Evolutionary conservation across 2,329 filamentous ascomycete genomes (phyloP).

Genomic region (Aspergillus aculeatus): DNA sequence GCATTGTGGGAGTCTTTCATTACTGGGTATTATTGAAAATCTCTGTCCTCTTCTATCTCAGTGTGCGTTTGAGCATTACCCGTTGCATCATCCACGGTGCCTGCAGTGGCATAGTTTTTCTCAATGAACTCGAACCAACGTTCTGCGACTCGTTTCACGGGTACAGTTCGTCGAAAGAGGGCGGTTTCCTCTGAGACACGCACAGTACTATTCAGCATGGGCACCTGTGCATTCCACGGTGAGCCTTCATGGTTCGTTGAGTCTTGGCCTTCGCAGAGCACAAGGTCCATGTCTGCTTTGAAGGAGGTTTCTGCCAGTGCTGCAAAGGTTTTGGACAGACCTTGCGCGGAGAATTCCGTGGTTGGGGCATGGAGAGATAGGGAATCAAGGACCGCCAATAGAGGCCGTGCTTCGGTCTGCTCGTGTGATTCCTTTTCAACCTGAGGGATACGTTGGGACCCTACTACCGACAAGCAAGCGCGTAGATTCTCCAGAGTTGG

Average conservation of each 20-base stretch:
- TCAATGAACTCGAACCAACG: slow-evolving; percentile 65
- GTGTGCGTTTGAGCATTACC: slow-evolving; percentile 3
- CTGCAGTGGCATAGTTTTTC: slow-evolving; percentile 26
- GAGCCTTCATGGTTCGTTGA: slow-evolving; percentile 29
- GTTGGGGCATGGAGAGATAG: slow-evolving; percentile 44
- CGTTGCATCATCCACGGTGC: slow-evolving; percentile 9
- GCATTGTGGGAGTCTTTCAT: slow-evolving; percentile 20
- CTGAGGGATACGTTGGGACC: not conserved
- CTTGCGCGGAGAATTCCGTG: slow-evolving; percentile 50
- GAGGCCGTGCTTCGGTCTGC: slow-evolving; percentile 14
- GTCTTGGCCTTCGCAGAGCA: slow-evolving; percentile 44
- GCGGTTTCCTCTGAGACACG: slow-evolving; percentile 48
- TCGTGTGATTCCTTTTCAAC: not conserved
- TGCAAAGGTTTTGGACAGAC: slow-evolving; percentile 47
- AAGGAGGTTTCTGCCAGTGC: slow-evolving; percentile 39
- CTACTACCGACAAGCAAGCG: slow-evolving; percentile 66
- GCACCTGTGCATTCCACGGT: slow-evolving; percentile 54
- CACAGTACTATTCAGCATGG: slow-evolving; percentile 60
- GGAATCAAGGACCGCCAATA: slow-evolving; percentile 44
- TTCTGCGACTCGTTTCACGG: slow-evolving; percentile 56
- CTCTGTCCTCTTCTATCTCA: slow-evolving; percentile 11
- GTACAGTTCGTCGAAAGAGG: slow-evolving; percentile 60
- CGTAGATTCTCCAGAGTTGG: slow-evolving; percentile 75
- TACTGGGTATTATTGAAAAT: slow-evolving; percentile 21
- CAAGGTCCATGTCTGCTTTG: slow-evolving; percentile 30